Base-by-base conservation (phyloP, 2,329 filamentous ascomycete genomes). In the Cordyceps farinosa region DNA sequence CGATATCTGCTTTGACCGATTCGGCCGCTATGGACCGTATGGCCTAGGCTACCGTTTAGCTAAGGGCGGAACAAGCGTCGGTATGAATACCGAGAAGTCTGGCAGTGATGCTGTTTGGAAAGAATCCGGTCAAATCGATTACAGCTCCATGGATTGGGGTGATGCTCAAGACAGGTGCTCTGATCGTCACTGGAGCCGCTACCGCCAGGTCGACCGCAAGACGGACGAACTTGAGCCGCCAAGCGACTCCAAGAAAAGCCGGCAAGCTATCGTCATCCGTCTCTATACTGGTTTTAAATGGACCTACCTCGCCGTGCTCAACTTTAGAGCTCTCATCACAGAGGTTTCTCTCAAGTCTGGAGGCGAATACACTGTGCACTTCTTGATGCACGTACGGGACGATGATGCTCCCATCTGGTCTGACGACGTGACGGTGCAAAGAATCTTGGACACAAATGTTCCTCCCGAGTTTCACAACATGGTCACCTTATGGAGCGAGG, bases 1-100 rank as follows among this genome's bases (percentile, higher is more conserved):
- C 65, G 89, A 95, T 69, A 80, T 96, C 15, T 97, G 92, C 76
- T 96, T 96, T 72, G 92, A 97, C 70, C 85, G 92, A 6, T 96
- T 92, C 71, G 90, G 91, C 22, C 85, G 92, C 53, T 85, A 94
- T 44, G 92, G 91, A 0, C 89, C 92, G 0, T 97, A 97, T 70
- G 92, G 92, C 0, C 79, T 92, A 47, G 92, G 92, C n/a, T 96
- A 96, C 75, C 86, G 84, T 69, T 82, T 84, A 64, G 84, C 86
- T 62, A 84, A 86, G 66, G 92, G 92, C 15, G 92, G 92, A 29
- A 76, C 85, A 0, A 86, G 84, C 32, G 86, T 92, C 61, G 86
- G 86, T n/a, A 80, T 90, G 62, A 90, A 91, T 45, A 87, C 87
- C 1, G 90, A 95, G 68, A 79, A 80, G 40, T 83, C 90, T 27